Evolutionary conservation across 2,329 filamentous ascomycete species (phyloP).

Genomic region (Fusarium decemcellulare): DNA sequence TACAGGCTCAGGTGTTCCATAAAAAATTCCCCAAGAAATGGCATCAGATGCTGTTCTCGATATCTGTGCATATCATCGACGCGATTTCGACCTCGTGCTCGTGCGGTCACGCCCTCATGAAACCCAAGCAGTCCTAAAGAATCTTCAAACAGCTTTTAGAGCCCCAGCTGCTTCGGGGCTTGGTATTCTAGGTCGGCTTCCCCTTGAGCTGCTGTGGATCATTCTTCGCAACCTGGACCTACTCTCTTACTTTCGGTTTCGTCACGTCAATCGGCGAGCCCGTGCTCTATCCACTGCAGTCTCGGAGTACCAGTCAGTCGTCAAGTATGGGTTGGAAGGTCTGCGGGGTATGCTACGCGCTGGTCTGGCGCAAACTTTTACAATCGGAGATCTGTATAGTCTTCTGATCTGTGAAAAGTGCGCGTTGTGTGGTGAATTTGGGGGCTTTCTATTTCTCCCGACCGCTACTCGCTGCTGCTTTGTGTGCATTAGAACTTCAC

Average conservation of each 20-base stretch:
- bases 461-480: slow-evolving; percentile 4
- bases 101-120: slow-evolving; percentile 8
- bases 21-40: not conserved
- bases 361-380: slow-evolving; percentile 5
- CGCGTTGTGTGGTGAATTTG: slow-evolving; percentile 8
- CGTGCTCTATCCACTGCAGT: not conserved
- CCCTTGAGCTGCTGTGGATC: not conserved
- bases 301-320: slow-evolving; percentile 7
- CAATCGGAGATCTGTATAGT: not conserved
- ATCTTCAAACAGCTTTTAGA: slow-evolving; percentile 4
- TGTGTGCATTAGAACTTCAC: not conserved
- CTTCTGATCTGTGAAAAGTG: not conserved
- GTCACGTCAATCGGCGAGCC: slow-evolving; percentile 9
- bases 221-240: slow-evolving; percentile 14
- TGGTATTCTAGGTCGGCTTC: not conserved
- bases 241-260: slow-evolving; percentile 4
- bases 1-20: no score
- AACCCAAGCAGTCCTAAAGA: not conserved
- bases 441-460: slow-evolving; percentile 7
- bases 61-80: slow-evolving; percentile 21
- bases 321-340: slow-evolving; percentile 15
- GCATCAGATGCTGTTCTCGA: not conserved
- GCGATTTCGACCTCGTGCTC: slow-evolving; percentile 1
- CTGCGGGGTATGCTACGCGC: slow-evolving; percentile 11
- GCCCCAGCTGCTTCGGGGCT: not conserved